phyloP scores from a whole-genome alignment of 495 filamentous ascomycete genomes.

The Margaritispora aquatica region DNA sequence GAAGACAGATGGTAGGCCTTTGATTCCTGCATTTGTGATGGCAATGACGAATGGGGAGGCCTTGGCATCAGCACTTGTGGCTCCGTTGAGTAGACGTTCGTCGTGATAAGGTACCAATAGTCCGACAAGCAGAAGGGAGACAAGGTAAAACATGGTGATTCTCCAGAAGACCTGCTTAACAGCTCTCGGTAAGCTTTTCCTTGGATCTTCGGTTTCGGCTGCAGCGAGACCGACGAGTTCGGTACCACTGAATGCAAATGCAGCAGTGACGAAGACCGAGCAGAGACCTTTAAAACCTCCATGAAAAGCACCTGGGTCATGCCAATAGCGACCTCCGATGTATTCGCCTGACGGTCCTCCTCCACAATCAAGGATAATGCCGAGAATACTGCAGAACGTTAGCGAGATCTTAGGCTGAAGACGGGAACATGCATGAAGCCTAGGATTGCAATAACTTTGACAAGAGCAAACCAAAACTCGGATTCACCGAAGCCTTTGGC shows the following conservation, averaged over 20 bases:
- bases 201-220: constrained; percentile 77
- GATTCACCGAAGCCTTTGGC: constrained; percentile 85
- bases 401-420: too few species aligned
- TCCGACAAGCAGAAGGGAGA: constrained; percentile 54
- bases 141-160: constrained; percentile 76
- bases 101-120: constrained; percentile 49
- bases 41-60: constrained; percentile 61
- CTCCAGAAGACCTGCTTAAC: constrained; percentile 80
- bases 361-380: constrained; percentile 71
- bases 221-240: constrained; percentile 87
- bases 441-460: constrained; percentile 81
- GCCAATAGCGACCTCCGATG: constrained; percentile 77
- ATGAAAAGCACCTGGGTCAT: constrained; percentile 53
- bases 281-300: constrained; percentile 66
- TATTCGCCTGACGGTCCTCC: constrained; percentile 55
- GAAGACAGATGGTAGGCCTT: constrained; percentile 60
- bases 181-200: constrained; percentile 69
- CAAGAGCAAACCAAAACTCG: constrained; percentile 79
- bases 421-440: too few species aligned
- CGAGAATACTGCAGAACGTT: too few species aligned
- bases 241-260: constrained; percentile 85
- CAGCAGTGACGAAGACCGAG: constrained; percentile 57
- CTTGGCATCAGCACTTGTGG: constrained; percentile 50
- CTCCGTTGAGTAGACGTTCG: too few species aligned
- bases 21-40: constrained; percentile 53